Evolutionary conservation across 2,329 filamentous ascomycete species (phyloP).

Genomic region (Penicillium sp.): DNA sequence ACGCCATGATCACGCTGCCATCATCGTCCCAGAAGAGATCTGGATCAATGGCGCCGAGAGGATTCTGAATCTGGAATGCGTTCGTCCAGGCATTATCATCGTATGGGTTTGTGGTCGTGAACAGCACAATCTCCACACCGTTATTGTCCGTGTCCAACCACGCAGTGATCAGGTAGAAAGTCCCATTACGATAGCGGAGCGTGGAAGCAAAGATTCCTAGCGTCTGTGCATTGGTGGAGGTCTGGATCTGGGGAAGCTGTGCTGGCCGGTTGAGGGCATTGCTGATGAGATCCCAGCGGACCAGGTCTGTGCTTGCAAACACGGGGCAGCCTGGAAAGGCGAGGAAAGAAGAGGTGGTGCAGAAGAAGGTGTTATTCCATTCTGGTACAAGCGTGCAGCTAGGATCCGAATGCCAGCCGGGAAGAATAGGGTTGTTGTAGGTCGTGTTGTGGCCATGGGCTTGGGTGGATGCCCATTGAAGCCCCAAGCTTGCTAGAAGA

Average conservation of each 20-base stretch:
- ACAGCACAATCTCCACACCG: conserved; percentile 32
- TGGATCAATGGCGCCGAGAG: conserved; percentile 20
- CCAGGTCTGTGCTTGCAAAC: conserved; percentile 48
- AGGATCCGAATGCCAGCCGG: conserved; percentile 52
- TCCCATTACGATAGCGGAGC: conserved; percentile 42
- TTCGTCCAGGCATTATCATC: conserved; percentile 16
- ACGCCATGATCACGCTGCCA: conserved; percentile 4
- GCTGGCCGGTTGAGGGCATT: conserved; percentile 28
- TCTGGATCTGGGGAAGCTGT: conserved; percentile 41
- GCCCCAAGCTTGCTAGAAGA: background rate
- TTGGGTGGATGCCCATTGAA: background rate
- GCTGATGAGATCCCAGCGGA: conserved; percentile 23
- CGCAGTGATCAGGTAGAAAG: conserved; percentile 36
- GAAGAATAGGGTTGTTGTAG: conserved; percentile 47
- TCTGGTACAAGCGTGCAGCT: conserved; percentile 46
- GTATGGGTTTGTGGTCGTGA: conserved; percentile 19
- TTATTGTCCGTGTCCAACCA: conserved; percentile 20
- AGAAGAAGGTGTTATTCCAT: conserved; percentile 46
- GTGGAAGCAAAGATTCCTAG: conserved; percentile 47
- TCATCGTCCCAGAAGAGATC: conserved; percentile 29
- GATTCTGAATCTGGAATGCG: background rate
- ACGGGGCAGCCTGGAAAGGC: conserved; percentile 51
- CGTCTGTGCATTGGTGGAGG: conserved; percentile 15
- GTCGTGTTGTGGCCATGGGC: background rate
- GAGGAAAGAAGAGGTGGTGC: conserved; percentile 49